Conservation (phyloP, 2,329 filamentous ascomycete species). For the Phialophora macrospora region DNA sequence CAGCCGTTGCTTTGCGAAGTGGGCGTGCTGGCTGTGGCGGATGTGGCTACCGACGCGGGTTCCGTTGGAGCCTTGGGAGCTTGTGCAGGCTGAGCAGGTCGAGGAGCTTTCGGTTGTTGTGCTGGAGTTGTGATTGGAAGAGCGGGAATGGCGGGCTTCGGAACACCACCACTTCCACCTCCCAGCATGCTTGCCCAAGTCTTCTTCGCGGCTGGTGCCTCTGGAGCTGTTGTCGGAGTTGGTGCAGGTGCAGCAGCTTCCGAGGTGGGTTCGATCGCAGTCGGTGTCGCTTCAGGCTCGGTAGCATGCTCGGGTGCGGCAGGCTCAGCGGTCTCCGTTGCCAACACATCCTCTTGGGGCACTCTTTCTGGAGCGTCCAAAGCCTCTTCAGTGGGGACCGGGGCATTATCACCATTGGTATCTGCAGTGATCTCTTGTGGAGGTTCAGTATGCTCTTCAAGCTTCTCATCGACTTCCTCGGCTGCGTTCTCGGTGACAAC, state of each 20-base stretch:
- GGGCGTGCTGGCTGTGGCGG: constrained; percentile 45
- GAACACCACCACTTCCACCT: constrained; percentile 35
- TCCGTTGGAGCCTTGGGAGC: constrained; percentile 43
- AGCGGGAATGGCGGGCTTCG: constrained; percentile 48
- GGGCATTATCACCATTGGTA: constrained; percentile 52
- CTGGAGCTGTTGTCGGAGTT: constrained; percentile 47
- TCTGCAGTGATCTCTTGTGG: constrained; percentile 47
- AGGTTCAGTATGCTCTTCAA: constrained; percentile 55
- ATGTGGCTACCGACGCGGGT: constrained; percentile 43
- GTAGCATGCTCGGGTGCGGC: constrained; percentile 48
- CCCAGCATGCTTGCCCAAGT: constrained; percentile 68
- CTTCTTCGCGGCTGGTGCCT: constrained; percentile 57
- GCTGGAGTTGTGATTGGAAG: constrained; percentile 46
- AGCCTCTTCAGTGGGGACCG: constrained; percentile 47
- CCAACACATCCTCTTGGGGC: constrained; percentile 27
- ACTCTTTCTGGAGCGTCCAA: constrained; percentile 38
- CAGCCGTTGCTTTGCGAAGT: constrained; percentile 63
- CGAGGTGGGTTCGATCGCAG: constrained; percentile 53
- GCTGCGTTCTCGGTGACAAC: constrained; percentile 52
- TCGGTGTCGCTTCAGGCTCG: constrained; percentile 44
- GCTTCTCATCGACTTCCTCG: constrained; percentile 71
- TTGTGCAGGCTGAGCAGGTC: constrained; percentile 45
- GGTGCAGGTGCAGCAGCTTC: constrained; percentile 47
- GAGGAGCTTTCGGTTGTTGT: constrained; percentile 45
- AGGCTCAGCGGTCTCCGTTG: constrained; percentile 57